These are phyloP conservation scores for Nannizziopsis arthrosporioides DNA, from an alignment of 2,329 filamentous ascomycete genomes.

Conservation along the genomic window DNA sequence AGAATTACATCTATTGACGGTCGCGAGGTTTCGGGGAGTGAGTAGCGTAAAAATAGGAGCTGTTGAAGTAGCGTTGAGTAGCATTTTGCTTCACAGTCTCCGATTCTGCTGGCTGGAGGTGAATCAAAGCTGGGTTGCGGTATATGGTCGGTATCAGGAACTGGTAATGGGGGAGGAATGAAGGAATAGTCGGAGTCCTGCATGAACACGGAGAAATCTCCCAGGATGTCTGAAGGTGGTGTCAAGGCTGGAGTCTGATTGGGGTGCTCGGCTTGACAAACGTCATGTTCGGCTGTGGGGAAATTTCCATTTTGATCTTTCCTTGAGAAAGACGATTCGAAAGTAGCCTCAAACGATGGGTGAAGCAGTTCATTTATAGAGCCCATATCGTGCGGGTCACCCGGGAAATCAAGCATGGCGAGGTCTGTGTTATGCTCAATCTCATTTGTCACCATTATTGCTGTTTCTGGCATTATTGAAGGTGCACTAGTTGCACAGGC, in stretches of 20 bases:
- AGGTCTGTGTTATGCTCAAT: too few relatives aligned
- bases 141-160: neutral
- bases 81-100: neutral
- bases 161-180: too few relatives aligned
- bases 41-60: neutral
- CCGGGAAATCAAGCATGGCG: too few relatives aligned
- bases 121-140: neutral
- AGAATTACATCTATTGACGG: neutral
- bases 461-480: too few relatives aligned
- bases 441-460: too few relatives aligned
- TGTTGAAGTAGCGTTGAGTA: conserved; percentile 1
- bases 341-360: neutral
- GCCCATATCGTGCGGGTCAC: neutral
- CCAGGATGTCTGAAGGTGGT: too few relatives aligned
- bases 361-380: neutral
- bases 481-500: too few relatives aligned
- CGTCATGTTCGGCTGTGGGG: too few relatives aligned
- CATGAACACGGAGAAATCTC: too few relatives aligned
- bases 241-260: too few relatives aligned
- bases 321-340: neutral
- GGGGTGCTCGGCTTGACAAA: too few relatives aligned
- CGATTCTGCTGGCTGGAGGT: neutral
- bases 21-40: neutral
- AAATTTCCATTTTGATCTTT: neutral
- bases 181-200: too few relatives aligned